phyloP scores from a whole-genome alignment of 1,139 yeast species.

The Geotrichum europaeum region DNA sequence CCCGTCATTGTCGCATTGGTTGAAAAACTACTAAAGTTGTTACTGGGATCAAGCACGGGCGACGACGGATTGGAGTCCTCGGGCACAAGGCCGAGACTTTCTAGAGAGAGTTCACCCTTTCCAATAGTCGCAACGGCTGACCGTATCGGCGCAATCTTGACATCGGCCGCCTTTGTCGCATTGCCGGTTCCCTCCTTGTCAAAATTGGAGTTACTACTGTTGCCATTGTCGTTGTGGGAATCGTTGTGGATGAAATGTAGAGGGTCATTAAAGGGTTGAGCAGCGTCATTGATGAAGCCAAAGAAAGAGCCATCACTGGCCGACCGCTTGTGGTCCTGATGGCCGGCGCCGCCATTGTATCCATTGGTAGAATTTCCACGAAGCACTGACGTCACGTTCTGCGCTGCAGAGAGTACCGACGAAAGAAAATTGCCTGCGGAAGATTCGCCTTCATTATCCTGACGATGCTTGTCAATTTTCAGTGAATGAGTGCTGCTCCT shows the following conservation, averaged over 20 bases:
- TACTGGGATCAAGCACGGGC: conserved; percentile 22
- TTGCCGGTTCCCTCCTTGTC: conserved; percentile 6
- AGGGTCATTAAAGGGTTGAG: conserved; percentile 8
- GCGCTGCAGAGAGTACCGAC: conserved; percentile 31
- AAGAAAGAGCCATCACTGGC: conserved; percentile 20
- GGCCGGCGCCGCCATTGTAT: neutral
- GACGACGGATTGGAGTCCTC: conserved; percentile 17
- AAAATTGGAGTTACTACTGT: conserved; percentile 4
- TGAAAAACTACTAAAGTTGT: neutral
- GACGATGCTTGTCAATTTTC: neutral
- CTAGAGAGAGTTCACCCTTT: conserved; percentile 60
- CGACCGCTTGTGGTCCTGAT: conserved; percentile 16
- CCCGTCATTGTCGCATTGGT: neutral
- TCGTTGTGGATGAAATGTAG: neutral
- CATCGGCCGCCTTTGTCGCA: conserved; percentile 27
- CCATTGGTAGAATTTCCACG: conserved; percentile 12
- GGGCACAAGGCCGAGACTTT: conserved; percentile 43
- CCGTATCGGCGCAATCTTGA: conserved; percentile 55
- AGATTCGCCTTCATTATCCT: neutral
- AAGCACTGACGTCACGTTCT: conserved; percentile 32
- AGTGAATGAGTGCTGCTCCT: neutral
- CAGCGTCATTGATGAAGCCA: conserved; percentile 18
- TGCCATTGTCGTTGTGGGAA: neutral
- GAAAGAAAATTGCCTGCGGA: conserved; percentile 21
- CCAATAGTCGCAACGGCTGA: conserved; percentile 57